Percentiles rank a stretch among this genome's conserved stretches.
Conservation (phyloP, 148 eudicot genomes). For the Chenopodium berlandieri region DNA sequence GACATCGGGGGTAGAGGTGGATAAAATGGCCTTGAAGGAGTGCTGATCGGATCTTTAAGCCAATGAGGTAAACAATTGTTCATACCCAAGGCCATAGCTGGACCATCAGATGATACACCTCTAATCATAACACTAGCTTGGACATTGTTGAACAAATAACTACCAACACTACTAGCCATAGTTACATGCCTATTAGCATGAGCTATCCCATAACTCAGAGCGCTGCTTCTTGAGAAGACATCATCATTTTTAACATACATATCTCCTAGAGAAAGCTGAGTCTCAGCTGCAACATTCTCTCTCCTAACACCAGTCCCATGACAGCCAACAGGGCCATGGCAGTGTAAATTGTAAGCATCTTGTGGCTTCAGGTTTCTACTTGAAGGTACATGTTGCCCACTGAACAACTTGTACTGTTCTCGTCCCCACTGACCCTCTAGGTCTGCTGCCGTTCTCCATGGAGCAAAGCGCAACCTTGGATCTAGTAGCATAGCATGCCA, state of each 20-base stretch:
- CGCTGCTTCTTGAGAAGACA: slow-evolving; percentile 9
- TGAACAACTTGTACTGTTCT: slow-evolving; percentile 45
- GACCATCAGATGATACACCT: slow-evolving; percentile 13
- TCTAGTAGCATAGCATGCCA: slow-evolving; percentile 67
- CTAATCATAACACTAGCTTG: slow-evolving; percentile 17
- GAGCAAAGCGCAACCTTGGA: slow-evolving; percentile 49
- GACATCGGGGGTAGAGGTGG: slow-evolving; percentile 23
- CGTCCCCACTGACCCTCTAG: slow-evolving; percentile 54
- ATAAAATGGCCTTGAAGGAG: slow-evolving; percentile 20
- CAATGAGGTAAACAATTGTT: slow-evolving; percentile 36
- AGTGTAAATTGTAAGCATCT: slow-evolving; percentile 21
- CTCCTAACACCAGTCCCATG: slow-evolving; percentile 19
- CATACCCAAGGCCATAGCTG: slow-evolving; percentile 11
- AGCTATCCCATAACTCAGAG: slow-evolving; percentile 15
- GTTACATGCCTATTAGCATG: slow-evolving; percentile 25
- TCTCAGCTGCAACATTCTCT: slow-evolving; percentile 26
- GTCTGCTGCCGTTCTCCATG: slow-evolving; percentile 51
- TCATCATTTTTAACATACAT: slow-evolving; percentile 31
- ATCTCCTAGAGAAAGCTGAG: slow-evolving; percentile 48
- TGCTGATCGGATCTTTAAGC: slow-evolving; percentile 35
- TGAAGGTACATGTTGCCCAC: slow-evolving; percentile 22
- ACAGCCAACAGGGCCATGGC: slow-evolving; percentile 10
- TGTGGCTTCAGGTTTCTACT: slow-evolving; percentile 28
- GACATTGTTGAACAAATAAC: slow-evolving; percentile 18
- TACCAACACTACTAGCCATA: slow-evolving; percentile 23